Base-by-base conservation (phyloP, 2,329 filamentous ascomycete genomes). In the Phoma herbarum region DNA sequence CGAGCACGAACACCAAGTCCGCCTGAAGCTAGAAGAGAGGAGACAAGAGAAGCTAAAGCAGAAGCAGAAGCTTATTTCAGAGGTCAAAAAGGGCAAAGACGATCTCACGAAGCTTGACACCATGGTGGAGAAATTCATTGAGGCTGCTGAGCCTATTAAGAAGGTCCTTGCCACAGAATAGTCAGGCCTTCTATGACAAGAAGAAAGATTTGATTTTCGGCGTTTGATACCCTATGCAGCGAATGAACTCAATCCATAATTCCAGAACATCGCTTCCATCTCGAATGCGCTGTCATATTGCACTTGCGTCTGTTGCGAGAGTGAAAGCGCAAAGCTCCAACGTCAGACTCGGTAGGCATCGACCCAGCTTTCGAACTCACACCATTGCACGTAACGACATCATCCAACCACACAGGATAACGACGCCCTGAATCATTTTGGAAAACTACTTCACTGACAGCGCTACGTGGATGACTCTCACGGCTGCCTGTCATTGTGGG, bases 11-110 rank as follows among this genome's bases (percentile, higher is more conserved):
- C 87, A 92, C 66, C 85, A 86, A 12, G 92, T 96, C 74, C 88
- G 95, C 35, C 89, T 96, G 77, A 87, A 88, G 41, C 81, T 98
- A 28, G 95, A 99, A 77, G 90, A 92, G 76, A 88, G 93, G 69
- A 85, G 93, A 49, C 89, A 93, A 75, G 79, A 77, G 52, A 74
- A 85, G 66, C 73, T 83, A 56, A 82, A 88, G 78, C 85, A 86
- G 76, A 91, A 91, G 72, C 87, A 90, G 70, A 85, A 83, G 3
- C 77, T 91, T 60, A 87, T 89, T 62, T 85, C 86, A 31, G 88
- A 90, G 75, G 97, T 97, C 75, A 96, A 96, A 80, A 92, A 92
- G 79, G 86, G 94, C 66, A 97, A 96, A 76, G 93, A 97, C 55
- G 93, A 98, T 71, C 81, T 99, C 47, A 93, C 91, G 20, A 97